phyloP scores from a whole-genome alignment of 306 rosid genomes.

The Vicia villosa region DNA sequence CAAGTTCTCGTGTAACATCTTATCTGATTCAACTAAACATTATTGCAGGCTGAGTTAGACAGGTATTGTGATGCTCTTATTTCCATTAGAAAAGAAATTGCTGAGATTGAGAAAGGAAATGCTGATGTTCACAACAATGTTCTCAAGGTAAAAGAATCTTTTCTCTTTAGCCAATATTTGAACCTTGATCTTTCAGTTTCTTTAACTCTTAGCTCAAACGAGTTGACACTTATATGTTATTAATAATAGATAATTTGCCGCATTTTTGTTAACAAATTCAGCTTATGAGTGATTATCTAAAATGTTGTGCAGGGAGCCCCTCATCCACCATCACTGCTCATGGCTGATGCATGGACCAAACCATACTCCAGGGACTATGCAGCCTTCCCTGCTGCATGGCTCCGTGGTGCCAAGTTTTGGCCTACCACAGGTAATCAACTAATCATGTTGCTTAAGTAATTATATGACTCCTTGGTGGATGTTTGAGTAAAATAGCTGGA shows the following conservation, averaged over 20 bases:
- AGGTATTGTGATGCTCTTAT: conserved; percentile 90
- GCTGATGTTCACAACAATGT: conserved; percentile 85
- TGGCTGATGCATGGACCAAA: conserved; percentile 96
- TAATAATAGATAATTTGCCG: background rate
- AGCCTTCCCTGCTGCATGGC: conserved; percentile 97
- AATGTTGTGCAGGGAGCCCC: conserved; percentile 76
- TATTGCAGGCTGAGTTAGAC: conserved; percentile 91
- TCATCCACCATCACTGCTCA: conserved; percentile 96
- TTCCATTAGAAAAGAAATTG: conserved; percentile 87
- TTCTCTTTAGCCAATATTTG: too few relatives aligned
- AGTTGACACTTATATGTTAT: conserved; percentile 10
- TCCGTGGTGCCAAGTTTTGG: conserved; percentile 88
- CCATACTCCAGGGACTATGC: conserved; percentile 96
- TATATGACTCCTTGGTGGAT: background rate
- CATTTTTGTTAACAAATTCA: conserved; percentile 22
- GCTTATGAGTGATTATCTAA: conserved; percentile 31
- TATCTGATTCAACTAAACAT: conserved; percentile 30
- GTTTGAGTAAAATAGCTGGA: background rate
- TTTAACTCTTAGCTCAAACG: too few relatives aligned
- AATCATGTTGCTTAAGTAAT: conserved; percentile 18
- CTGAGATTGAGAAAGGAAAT: conserved; percentile 87
- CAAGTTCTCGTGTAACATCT: background rate
- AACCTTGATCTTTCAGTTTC: too few relatives aligned
- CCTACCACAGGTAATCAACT: conserved; percentile 85
- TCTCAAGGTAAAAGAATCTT: conserved; percentile 67